Base-by-base conservation (phyloP, 164 flowering plant genomes). In the Malania oleifera region DNA sequence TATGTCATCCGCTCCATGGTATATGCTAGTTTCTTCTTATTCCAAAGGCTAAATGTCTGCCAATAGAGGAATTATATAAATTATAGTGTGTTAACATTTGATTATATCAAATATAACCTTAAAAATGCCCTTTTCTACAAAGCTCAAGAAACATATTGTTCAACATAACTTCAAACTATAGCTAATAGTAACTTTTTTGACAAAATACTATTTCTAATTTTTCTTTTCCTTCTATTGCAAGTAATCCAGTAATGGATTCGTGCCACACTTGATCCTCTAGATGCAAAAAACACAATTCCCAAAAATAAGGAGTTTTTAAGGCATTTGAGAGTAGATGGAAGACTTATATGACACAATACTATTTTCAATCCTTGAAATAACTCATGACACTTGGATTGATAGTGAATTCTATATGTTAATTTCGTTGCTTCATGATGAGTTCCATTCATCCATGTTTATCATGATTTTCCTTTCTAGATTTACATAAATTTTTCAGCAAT, bases 221-320 rank as follows among this genome's bases (percentile, higher is more conserved):
- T 50, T 63, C 29, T 2, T n/a, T n/a, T n/a, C n/a, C 41, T 46
- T 26, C 60, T 40, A 15, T 35, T 65, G 48, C 70, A 93, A 97
- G 97, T 93, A 26, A 61, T 90, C 47, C 99, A 93, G 79, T 86
- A 95, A 23, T 92, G 96, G 23, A 82, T 93, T 45, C 95, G 96
- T 0, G 41, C 86, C 51, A 90, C 99, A 8, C 90, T 93, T 39
- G 79, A 90, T 58, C 99, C 99, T 15, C 65, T 93, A 22, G 99
- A 93, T 70, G 99, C 96, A 59, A 93, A 97, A 56, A 86, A 90
- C 76, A 88, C 97, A 26, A 93, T 93, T 29, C 99, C 95, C 11
- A 77, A 88, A 56, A 77, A 29, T 44, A 51, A 75, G 40, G 43
- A 79, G 7, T 93, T 93, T 72, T 83, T 46, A 56, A 73, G 24